Percentiles rank a stretch among this genome's conserved stretches.
These are phyloP conservation scores for Acanthamoeba sp. DNA, from an alignment of 208 protist genomes.

Conservation along the genomic window DNA sequence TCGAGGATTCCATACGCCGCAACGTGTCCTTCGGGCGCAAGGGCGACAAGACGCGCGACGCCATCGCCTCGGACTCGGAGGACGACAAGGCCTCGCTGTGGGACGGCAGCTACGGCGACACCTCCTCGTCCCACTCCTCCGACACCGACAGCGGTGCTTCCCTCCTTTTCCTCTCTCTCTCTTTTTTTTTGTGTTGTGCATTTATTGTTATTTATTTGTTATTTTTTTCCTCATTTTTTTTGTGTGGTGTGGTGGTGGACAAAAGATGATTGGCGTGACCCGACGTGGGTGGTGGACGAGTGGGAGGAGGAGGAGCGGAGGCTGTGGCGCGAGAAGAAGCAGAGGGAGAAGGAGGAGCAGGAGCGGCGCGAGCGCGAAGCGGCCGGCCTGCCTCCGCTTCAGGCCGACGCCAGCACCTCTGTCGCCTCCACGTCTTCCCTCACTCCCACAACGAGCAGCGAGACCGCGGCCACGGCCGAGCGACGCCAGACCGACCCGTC, in stretches of 20 bases:
- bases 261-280: slow-evolving; percentile 45
- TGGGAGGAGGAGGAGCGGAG: slow-evolving; percentile 52
- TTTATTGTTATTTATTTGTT: not conserved
- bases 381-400: not conserved
- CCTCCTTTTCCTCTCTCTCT: not conserved
- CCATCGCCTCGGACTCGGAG: slow-evolving; percentile 19
- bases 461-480: not conserved
- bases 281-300: slow-evolving; percentile 64
- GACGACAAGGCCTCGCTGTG: slow-evolving; percentile 49
- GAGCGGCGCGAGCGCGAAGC: slow-evolving; percentile 23
- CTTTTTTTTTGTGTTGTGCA: not conserved
- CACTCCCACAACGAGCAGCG: not conserved
- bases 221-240: not conserved
- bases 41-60: slow-evolving; percentile 5
- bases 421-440: not conserved
- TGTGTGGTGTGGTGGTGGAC: not conserved
- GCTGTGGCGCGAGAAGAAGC: slow-evolving; percentile 58
- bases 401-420: not conserved
- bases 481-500: not conserved
- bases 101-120: slow-evolving; percentile 17
- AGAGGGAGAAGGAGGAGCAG: slow-evolving; percentile 50
- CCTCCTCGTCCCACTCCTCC: not conserved
- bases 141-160: slow-evolving; percentile 9
- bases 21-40: slow-evolving; percentile 60
- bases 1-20: slow-evolving; percentile 23